phyloP scores from a whole-genome alignment of 768 basidiomycete genomes.

The Ramaria rubella region DNA sequence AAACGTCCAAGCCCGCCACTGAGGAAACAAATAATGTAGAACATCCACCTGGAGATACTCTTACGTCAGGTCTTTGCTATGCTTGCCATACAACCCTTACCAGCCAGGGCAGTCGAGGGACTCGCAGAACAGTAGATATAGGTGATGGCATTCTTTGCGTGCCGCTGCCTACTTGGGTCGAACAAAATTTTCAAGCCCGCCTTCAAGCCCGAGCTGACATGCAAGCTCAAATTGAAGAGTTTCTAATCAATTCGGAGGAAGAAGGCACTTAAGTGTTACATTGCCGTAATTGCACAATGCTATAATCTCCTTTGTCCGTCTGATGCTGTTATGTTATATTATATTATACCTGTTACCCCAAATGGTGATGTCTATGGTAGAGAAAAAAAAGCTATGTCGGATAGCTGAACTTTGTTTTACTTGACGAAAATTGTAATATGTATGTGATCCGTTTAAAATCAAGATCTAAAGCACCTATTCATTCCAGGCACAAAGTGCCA shows the following conservation, averaged over 20 bases:
- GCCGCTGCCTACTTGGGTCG: neutral
- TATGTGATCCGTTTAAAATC: neutral
- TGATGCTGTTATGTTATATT: too few relatives aligned
- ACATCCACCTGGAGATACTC: neutral
- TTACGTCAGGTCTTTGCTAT: constrained; percentile 44
- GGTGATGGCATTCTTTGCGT: neutral
- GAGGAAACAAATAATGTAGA: neutral
- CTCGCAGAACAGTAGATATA: constrained; percentile 3
- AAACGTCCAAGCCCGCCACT: constrained; percentile 15
- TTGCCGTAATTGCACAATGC: neutral
- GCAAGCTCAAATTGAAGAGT: constrained; percentile 12
- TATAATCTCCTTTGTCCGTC: neutral
- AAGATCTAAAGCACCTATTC: too few relatives aligned
- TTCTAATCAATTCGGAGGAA: constrained; percentile 10
- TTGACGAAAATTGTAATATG: neutral
- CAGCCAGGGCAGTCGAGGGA: constrained; percentile 29
- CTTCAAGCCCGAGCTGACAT: neutral
- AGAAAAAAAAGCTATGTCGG: too few relatives aligned
- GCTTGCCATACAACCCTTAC: constrained; percentile 56
- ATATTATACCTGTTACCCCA: too few relatives aligned
- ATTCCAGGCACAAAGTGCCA: too few relatives aligned
- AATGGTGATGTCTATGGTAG: too few relatives aligned
- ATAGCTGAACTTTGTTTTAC: too few relatives aligned
- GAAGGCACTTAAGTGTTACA: neutral
- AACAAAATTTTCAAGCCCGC: neutral